These are phyloP conservation scores for Bidens hawaiensis DNA, from an alignment of 140 eudicot species.

Conservation along the genomic window DNA sequence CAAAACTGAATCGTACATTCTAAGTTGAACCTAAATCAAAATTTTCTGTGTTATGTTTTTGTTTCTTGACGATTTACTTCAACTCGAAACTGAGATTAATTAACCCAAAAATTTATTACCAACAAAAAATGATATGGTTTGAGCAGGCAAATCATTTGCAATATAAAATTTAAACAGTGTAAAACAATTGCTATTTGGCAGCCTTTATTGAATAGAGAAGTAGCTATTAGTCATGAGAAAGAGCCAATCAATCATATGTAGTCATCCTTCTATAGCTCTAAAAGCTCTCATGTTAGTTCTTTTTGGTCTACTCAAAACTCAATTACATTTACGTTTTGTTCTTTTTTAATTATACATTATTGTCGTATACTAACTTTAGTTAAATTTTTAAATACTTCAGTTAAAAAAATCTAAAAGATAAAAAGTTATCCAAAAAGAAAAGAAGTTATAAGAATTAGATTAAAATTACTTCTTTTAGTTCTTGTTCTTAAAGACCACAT, in stretches of 20 bases:
- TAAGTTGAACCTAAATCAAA: too few species aligned
- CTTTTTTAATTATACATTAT: background rate
- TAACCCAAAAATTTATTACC: background rate
- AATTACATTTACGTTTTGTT: background rate
- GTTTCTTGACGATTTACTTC: too few species aligned
- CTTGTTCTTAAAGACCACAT: too few species aligned
- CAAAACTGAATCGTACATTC: too few species aligned
- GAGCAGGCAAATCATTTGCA: background rate
- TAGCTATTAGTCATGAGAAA: constrained; percentile 6
- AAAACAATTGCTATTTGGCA: background rate
- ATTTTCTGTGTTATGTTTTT: too few species aligned
- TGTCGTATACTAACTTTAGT: background rate
- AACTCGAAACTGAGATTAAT: background rate
- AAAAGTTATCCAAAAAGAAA: too few species aligned
- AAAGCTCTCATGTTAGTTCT: constrained; percentile 3
- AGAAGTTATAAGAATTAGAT: too few species aligned
- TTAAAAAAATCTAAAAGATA: background rate
- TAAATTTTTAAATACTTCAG: background rate
- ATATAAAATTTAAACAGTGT: background rate
- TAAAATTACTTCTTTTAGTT: too few species aligned
- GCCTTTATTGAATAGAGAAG: background rate
- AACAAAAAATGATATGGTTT: background rate
- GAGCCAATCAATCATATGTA: constrained; percentile 16
- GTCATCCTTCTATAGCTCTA: background rate
- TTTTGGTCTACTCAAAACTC: background rate